Evolutionary conservation across 768 basidiomycete genomes (phyloP).

Genomic region (Candolleomyces eurysporus): DNA sequence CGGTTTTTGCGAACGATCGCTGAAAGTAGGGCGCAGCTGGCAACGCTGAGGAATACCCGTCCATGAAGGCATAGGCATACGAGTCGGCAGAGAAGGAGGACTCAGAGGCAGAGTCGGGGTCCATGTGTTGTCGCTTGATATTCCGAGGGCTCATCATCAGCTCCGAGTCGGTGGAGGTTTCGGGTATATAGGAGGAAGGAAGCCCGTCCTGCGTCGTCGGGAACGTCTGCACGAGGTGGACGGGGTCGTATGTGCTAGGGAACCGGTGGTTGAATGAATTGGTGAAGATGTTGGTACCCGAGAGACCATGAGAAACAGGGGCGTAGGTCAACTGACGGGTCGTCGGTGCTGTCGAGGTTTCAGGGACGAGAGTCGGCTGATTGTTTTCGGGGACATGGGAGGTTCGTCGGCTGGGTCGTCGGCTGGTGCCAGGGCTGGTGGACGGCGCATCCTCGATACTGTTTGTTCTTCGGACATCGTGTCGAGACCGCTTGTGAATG

Average conservation of each 20-base stretch:
- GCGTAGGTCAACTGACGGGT: constrained; percentile 54
- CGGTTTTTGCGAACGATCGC: no score
- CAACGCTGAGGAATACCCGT: constrained; percentile 58
- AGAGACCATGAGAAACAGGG: constrained; percentile 30
- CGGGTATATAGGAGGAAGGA: constrained; percentile 34
- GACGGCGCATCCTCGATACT: constrained; percentile 65
- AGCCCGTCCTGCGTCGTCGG: constrained; percentile 46
- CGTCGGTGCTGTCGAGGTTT: constrained; percentile 56
- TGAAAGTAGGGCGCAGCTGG: constrained; percentile 57
- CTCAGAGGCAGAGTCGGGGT: constrained; percentile 50
- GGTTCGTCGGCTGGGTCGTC: constrained; percentile 69
- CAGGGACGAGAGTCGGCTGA: constrained; percentile 62
- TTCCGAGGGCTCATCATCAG: constrained; percentile 43
- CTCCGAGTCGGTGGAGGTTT: constrained; percentile 36
- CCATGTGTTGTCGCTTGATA: constrained; percentile 72
- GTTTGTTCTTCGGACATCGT: constrained; percentile 64
- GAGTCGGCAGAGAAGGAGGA: constrained; percentile 64
- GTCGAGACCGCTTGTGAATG: constrained; percentile 82
- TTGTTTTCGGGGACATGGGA: constrained; percentile 63
- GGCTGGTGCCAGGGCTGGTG: constrained; percentile 70
- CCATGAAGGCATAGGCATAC: constrained; percentile 59
- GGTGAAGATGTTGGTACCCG: constrained; percentile 25
- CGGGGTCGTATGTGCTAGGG: constrained; percentile 75
- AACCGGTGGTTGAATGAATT: constrained; percentile 43
- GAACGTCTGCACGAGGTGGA: constrained; percentile 59